A percentile compares a stretch with the other conserved stretches of the same genome.
phyloP scores from a whole-genome alignment of 2,329 filamentous ascomycete genomes.

The Cladophialophora yegresii region DNA sequence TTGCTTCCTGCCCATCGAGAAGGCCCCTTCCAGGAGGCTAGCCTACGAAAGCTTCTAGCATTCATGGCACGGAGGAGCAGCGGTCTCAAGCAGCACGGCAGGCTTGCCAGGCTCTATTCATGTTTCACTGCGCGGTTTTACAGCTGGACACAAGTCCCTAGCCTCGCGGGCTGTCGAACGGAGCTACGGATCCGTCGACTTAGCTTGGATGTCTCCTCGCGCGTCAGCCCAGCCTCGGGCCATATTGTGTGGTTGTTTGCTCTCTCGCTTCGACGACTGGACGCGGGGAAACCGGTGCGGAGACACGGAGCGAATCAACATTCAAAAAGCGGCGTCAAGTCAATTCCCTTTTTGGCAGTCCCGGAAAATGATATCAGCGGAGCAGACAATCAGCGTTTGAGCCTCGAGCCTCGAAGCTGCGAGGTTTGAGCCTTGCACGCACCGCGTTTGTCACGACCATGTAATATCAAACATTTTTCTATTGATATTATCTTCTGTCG shows the following conservation, averaged over 20 bases:
- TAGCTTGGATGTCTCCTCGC: background rate
- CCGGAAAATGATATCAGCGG: conserved; percentile 1
- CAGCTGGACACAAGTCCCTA: background rate
- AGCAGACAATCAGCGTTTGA: background rate
- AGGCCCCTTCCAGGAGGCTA: background rate
- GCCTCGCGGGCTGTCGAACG: background rate
- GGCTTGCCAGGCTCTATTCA: background rate
- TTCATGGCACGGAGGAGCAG: background rate
- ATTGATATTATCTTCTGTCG: background rate
- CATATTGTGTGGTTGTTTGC: background rate
- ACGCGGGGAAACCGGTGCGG: background rate
- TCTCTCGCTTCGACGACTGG: background rate
- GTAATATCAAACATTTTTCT: conserved; percentile 7
- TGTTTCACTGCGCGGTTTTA: background rate
- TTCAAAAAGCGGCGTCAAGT: background rate
- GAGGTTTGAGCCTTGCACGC: conserved; percentile 1
- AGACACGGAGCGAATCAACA: background rate
- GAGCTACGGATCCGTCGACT: background rate
- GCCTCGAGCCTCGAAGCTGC: conserved; percentile 13
- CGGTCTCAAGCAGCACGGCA: background rate
- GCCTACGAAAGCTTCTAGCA: background rate
- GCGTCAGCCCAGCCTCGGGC: background rate
- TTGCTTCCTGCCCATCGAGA: background rate
- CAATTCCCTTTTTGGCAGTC: background rate
- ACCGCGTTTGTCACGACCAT: background rate